phyloP scores from a whole-genome alignment of 1,139 yeast genomes.

The Suhomyces atakaporum region DNA sequence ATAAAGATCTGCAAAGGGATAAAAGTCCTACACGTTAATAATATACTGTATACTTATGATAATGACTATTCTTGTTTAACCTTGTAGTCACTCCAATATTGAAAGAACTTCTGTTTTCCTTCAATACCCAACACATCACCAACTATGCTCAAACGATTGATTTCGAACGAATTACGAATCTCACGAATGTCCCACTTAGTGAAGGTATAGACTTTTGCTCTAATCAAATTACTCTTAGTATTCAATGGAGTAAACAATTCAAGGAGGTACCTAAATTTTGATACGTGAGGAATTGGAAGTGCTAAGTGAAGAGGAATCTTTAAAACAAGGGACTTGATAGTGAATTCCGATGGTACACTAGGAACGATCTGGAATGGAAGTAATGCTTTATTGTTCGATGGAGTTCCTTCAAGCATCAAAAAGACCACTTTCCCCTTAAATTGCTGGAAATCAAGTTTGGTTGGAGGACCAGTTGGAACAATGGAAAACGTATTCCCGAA shows the following conservation, averaged over 20 bases:
- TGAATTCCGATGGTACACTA: slow-evolving; percentile 18
- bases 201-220: slow-evolving; percentile 30
- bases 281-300: slow-evolving; percentile 34
- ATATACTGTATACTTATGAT: background rate
- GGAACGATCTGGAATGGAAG: slow-evolving; percentile 42
- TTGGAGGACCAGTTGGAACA: slow-evolving; percentile 9
- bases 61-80: slow-evolving; percentile 13
- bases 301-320: slow-evolving; percentile 42
- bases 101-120: slow-evolving; percentile 36
- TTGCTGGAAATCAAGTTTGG: slow-evolving; percentile 21
- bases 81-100: slow-evolving; percentile 28
- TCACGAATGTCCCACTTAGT: slow-evolving; percentile 19
- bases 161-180: slow-evolving; percentile 29
- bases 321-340: slow-evolving; percentile 46
- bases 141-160: slow-evolving; percentile 32
- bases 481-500: slow-evolving; percentile 32
- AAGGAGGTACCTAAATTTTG: slow-evolving; percentile 25
- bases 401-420: slow-evolving; percentile 66
- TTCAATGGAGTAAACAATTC: slow-evolving; percentile 27
- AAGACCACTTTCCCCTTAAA: slow-evolving; percentile 41
- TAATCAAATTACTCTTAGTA: slow-evolving; percentile 21
- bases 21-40: slow-evolving; percentile 6
- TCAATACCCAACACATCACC: slow-evolving; percentile 28
- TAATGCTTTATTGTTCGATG: slow-evolving; percentile 64
- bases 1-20: slow-evolving; percentile 1